These are phyloP conservation scores for Rhodosporidiobolus odoratus DNA, from an alignment of 768 basidiomycete genomes.

Conservation along the genomic window DNA sequence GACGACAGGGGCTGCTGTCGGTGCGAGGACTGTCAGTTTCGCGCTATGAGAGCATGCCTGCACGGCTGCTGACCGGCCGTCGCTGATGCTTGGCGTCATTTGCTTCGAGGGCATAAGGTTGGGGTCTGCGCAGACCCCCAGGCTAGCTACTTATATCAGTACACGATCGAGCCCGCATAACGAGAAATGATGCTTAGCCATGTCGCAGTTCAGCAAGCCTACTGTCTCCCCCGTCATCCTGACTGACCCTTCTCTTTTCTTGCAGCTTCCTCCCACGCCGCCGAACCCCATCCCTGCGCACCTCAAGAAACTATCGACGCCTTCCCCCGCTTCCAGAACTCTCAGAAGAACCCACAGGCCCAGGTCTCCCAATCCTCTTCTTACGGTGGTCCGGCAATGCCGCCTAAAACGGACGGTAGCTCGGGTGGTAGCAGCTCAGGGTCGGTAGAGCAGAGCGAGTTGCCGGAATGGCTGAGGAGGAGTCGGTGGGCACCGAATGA, in stretches of 20 bases:
- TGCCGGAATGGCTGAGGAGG: conserved; percentile 26
- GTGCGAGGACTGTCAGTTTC: too few relatives aligned
- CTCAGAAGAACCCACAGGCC: background rate
- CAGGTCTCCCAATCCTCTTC: conserved; percentile 12
- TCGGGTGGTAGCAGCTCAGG: background rate
- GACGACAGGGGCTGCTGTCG: background rate
- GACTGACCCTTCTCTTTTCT: background rate
- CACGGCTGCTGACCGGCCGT: too few relatives aligned
- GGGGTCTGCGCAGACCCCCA: too few relatives aligned
- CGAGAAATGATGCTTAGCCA: background rate
- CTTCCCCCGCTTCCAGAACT: conserved; percentile 17
- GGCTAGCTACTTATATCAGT: too few relatives aligned
- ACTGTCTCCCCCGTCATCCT: too few relatives aligned
- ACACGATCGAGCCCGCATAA: background rate
- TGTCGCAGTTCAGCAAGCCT: background rate
- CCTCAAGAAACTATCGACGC: conserved; percentile 26
- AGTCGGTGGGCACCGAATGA: conserved; percentile 2
- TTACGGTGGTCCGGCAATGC: conserved; percentile 14
- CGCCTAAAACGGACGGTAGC: background rate
- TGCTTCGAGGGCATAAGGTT: too few relatives aligned
- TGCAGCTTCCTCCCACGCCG: conserved; percentile 1
- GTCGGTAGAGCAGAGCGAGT: conserved; percentile 12
- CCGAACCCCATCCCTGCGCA: conserved; percentile 31
- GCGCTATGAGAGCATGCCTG: too few relatives aligned
- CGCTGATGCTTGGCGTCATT: too few relatives aligned